Conservation (phyloP, 805 yeast species). For the Pichia pseudocactophila region DNA sequence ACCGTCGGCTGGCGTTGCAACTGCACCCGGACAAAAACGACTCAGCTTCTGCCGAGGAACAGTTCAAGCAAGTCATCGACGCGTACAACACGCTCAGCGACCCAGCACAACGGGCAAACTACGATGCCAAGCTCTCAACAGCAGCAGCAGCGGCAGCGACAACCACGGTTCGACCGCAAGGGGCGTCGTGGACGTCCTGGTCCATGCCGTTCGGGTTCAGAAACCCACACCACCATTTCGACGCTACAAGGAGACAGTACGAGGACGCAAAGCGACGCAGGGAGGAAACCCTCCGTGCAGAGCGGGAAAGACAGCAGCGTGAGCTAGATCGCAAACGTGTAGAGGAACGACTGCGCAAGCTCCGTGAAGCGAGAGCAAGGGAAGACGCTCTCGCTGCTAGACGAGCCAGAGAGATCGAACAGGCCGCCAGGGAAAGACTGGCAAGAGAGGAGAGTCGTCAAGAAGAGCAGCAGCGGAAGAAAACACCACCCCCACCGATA, state of each 20-base stretch:
- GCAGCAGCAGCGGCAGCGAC: not conserved
- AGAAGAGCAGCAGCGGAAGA: not conserved
- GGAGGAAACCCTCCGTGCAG: not conserved
- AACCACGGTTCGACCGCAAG: too few species aligned
- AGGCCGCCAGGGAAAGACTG: slow-evolving; percentile 3
- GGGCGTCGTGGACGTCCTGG: too few species aligned
- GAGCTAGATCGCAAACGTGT: not conserved
- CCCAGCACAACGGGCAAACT: slow-evolving; percentile 46
- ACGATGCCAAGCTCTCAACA: slow-evolving; percentile 30
- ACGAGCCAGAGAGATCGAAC: slow-evolving; percentile 5
- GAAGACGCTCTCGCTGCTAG: slow-evolving; percentile 6
- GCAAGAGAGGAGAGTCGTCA: not conserved
- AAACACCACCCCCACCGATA: not conserved
- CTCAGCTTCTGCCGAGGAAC: slow-evolving; percentile 51
- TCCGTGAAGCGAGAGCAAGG: not conserved
- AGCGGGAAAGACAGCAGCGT: slow-evolving; percentile 1
- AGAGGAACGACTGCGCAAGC: slow-evolving; percentile 3
- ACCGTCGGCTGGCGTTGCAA: slow-evolving; percentile 60
- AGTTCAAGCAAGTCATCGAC: slow-evolving; percentile 82
- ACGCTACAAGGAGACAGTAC: not conserved
- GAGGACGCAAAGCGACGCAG: not conserved
- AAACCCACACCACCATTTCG: too few species aligned
- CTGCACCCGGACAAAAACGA: slow-evolving; percentile 80
- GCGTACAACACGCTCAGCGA: slow-evolving; percentile 78
- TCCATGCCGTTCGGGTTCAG: too few species aligned